phyloP scores from a whole-genome alignment of 2,329 filamentous ascomycete species.

The Dissoconium aciculare region DNA sequence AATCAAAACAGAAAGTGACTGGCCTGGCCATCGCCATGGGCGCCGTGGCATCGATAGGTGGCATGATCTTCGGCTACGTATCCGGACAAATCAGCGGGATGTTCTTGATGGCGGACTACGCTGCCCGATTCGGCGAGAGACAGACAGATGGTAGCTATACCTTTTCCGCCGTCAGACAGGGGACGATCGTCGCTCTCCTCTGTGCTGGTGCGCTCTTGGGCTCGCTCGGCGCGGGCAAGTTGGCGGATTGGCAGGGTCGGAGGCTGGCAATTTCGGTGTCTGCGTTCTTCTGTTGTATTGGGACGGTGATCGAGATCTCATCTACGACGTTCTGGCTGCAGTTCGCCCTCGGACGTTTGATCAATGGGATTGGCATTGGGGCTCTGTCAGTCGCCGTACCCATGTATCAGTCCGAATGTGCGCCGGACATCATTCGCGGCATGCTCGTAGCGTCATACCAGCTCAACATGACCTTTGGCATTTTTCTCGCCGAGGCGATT shows the following conservation, averaged over 20 bases:
- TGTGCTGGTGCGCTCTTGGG: slow-evolving; percentile 47
- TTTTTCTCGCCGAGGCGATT: slow-evolving; percentile 36
- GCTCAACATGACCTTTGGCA: slow-evolving; percentile 54
- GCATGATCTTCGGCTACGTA: slow-evolving; percentile 29
- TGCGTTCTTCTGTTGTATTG: slow-evolving; percentile 48
- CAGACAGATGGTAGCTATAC: slow-evolving; percentile 24
- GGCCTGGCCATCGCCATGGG: slow-evolving; percentile 24
- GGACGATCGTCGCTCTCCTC: slow-evolving; percentile 46
- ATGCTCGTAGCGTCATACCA: slow-evolving; percentile 51
- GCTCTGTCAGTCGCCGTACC: slow-evolving; percentile 48
- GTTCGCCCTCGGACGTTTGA: slow-evolving; percentile 47
- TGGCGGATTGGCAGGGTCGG: slow-evolving; percentile 48
- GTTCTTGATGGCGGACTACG: slow-evolving; percentile 44
- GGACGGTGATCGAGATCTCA: slow-evolving; percentile 51
- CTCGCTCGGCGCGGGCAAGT: slow-evolving; percentile 42
- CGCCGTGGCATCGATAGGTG: slow-evolving; percentile 24
- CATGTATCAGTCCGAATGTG: slow-evolving; percentile 55
- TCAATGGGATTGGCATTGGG: slow-evolving; percentile 53
- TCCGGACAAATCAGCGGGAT: slow-evolving; percentile 49
- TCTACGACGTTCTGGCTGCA: slow-evolving; percentile 45
- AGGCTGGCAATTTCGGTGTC: slow-evolving; percentile 47
- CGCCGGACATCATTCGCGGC: slow-evolving; percentile 49
- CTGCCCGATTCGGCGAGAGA: slow-evolving; percentile 17
- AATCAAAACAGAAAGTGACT: too few species aligned
- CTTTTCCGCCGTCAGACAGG: slow-evolving; percentile 46